Evolutionary conservation across 2,329 filamentous ascomycete species (phyloP), one percentile per base, ranked within the genome.

Genomic region (Hortaea sp.): DNA sequence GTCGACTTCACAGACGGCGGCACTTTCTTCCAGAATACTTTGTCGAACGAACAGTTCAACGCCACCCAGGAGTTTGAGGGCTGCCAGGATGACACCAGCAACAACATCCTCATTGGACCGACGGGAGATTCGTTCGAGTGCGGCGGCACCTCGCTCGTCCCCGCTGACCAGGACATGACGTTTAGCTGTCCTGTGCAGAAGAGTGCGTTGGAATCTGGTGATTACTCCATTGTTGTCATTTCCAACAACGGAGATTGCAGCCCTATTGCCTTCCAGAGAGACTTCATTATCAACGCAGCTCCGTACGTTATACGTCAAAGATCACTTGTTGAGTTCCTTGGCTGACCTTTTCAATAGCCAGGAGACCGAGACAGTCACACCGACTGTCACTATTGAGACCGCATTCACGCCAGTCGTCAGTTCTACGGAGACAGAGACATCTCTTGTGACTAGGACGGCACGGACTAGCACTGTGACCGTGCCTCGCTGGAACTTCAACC

Each of bases 181-280:
- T 66, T 70, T 2, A 69, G 62, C 47, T 73, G 63, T 47, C 67
- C 67, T 2, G 61, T 70, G 29, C 48, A 57, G 13, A 72, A 72
- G 54, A 62, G 60, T 41, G 57, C 70, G 44, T 67, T 73, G 57
- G 57, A 52, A n/a, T 63, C 64, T 39, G 70, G 70, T 5, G 63
- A 66, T 31, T 72, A 67, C 66, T 65, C 68, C 4, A 57, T 73
- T 7, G 50, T 72, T 10, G 57, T 69, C 45, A 59, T 73, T 5
- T 53, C 68, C 31, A 71, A 71, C 32, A 69, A 72, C 51, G 69
- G 62, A 34, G 58, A 65, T 38, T 68, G 64, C 12, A 60, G 65
- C 20, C 68, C 70, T 1, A 70, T 72, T 42, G 69, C 66, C 12
- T 71, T 66, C 61, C 58, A 72, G 52, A 62, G 70, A 57, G 66